Evolutionary conservation across 1,139 yeast species (phyloP).

Genomic region (Trichomonascaceae sp.): DNA sequence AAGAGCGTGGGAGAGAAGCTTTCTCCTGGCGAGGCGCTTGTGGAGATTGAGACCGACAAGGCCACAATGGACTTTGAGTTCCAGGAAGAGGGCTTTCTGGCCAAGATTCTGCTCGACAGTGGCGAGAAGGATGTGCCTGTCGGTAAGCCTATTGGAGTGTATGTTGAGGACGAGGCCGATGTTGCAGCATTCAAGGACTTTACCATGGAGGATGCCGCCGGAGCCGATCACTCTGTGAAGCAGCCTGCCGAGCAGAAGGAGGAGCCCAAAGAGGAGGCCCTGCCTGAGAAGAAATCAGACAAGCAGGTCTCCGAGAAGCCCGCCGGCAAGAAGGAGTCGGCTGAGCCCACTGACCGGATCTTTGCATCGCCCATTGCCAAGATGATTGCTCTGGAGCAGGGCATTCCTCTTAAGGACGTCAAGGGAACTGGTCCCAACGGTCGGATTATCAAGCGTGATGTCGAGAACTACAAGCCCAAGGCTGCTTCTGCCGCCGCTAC

Average conservation of each 20-base stretch:
- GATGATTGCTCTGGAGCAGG: constrained; percentile 84
- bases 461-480: constrained; percentile 46
- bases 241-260: constrained; percentile 26
- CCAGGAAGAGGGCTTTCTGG: constrained; percentile 95
- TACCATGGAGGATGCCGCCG: constrained; percentile 75
- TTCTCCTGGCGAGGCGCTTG: constrained; percentile 83
- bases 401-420: constrained; percentile 71
- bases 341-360: constrained; percentile 45
- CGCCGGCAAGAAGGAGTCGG: constrained; percentile 10
- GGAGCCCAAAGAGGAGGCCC: constrained; percentile 15
- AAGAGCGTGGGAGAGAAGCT: constrained; percentile 81
- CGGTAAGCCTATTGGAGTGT: constrained; percentile 92
- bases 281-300: constrained; percentile 7
- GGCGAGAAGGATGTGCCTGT: constrained; percentile 88
- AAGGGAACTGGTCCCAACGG: constrained; percentile 94
- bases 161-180: constrained; percentile 75
- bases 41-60: constrained; percentile 96
- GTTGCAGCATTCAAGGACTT: constrained; percentile 81
- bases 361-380: constrained; percentile 94
- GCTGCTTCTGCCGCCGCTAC: constrained; percentile 29
- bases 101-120: constrained; percentile 74
- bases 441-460: constrained; percentile 82
- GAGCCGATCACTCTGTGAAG: constrained; percentile 33
- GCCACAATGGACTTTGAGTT: constrained; percentile 99
- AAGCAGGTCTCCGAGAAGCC: constrained; percentile 18